Percentiles rank a stretch among this genome's conserved stretches.
These are phyloP conservation scores for Noccaea bulbosa DNA, from an alignment of 345 rosid genomes.

Conservation along the genomic window DNA sequence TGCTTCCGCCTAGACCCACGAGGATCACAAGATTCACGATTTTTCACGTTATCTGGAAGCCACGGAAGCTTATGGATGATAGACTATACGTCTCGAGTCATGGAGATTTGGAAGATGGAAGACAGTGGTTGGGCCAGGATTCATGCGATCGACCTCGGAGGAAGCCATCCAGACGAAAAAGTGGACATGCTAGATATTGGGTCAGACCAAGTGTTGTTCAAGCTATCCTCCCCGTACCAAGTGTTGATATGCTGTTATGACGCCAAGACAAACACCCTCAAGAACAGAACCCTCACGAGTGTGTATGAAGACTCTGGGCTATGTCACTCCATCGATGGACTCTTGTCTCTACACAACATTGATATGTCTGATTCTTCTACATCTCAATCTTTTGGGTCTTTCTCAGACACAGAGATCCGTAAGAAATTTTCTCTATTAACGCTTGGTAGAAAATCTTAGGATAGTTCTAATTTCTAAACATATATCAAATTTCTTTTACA, in stretches of 20 bases:
- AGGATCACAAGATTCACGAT: background rate
- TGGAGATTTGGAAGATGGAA: slow-evolving; percentile 16
- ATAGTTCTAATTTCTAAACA: no score
- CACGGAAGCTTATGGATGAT: slow-evolving; percentile 7
- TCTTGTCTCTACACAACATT: background rate
- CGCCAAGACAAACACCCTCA: background rate
- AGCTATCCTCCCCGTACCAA: background rate
- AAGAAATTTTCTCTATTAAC: no score
- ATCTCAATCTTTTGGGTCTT: no score
- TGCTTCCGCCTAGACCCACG: background rate
- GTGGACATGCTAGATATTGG: background rate
- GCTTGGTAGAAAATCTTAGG: no score
- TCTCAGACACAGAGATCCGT: no score
- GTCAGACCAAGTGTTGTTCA: background rate
- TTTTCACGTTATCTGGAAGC: slow-evolving; percentile 11
- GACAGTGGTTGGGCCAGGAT: background rate
- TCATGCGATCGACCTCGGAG: background rate
- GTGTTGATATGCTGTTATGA: background rate
- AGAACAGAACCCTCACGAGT: no score
- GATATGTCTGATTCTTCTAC: background rate
- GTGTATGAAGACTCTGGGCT: background rate
- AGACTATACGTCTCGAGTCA: background rate
- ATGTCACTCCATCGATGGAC: slow-evolving; percentile 16
- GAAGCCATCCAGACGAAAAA: background rate
- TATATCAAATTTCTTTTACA: background rate